phyloP scores from a whole-genome alignment of 139 green algal species.

The Ulvella scutata region DNA sequence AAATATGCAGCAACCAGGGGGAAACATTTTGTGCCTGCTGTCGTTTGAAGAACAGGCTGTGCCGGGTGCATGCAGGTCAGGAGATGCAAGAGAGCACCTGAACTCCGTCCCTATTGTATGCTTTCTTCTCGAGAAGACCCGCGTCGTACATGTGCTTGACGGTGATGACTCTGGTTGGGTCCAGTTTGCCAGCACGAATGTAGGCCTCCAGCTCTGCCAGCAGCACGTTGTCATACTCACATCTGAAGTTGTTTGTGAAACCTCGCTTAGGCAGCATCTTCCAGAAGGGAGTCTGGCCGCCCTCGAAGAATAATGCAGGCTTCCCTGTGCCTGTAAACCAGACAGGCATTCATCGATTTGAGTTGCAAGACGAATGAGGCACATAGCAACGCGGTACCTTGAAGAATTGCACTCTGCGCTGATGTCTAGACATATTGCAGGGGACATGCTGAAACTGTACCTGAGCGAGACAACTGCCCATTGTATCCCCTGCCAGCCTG shows the following conservation, averaged over 20 bases:
- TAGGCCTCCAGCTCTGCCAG: background rate
- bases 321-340: background rate
- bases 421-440: too few relatives aligned
- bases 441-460: too few relatives aligned
- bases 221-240: background rate
- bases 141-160: conserved; percentile 3
- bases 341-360: too few relatives aligned
- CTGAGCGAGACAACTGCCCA: background rate
- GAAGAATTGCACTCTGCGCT: too few relatives aligned
- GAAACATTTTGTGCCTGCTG: too few relatives aligned
- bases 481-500: background rate
- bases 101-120: background rate
- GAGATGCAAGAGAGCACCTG: background rate
- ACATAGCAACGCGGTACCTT: too few relatives aligned
- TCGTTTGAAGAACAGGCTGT: too few relatives aligned
- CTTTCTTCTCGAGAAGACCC: background rate
- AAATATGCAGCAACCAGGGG: too few relatives aligned
- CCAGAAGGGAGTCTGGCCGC: background rate
- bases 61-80: too few relatives aligned
- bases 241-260: background rate
- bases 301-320: background rate
- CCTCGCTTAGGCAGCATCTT: background rate
- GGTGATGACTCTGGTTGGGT: background rate
- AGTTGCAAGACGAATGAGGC: too few relatives aligned
- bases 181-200: background rate